These are phyloP conservation scores for Paracoccidioides brasiliensis DNA, from an alignment of 2,329 filamentous ascomycete genomes.

Conservation along the genomic window DNA sequence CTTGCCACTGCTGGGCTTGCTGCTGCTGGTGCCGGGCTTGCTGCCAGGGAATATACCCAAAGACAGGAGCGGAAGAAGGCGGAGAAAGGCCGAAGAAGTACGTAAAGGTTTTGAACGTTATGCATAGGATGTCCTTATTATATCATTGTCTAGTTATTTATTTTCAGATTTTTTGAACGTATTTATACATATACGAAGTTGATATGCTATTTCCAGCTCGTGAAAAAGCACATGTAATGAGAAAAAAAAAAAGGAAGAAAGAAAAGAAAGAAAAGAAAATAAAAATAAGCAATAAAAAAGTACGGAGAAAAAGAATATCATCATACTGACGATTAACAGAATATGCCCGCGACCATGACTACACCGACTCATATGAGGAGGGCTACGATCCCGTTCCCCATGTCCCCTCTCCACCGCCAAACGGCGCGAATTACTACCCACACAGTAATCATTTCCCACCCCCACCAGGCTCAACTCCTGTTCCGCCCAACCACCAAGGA, in stretches of 20 bases:
- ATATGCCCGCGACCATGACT: constrained; percentile 18
- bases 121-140: constrained; percentile 10
- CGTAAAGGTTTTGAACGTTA: constrained; percentile 19
- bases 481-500: constrained; percentile 7
- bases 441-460: constrained; percentile 31
- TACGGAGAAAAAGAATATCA: neutral
- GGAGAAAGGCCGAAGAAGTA: constrained; percentile 39
- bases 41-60: constrained; percentile 45
- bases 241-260: neutral
- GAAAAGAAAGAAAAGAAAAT: neutral
- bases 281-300: too few species aligned
- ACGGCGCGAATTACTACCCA: constrained; percentile 18
- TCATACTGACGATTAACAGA: constrained; percentile 9
- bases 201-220: neutral
- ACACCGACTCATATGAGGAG: constrained; percentile 30
- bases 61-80: constrained; percentile 43
- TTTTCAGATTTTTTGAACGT: neutral
- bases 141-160: neutral
- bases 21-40: constrained; percentile 44
- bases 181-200: neutral
- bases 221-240: neutral
- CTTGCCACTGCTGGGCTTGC: constrained; percentile 44
- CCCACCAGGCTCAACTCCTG: constrained; percentile 24
- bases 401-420: constrained; percentile 23
- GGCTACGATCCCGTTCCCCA: constrained; percentile 28